Percentiles rank a stretch among this genome's conserved stretches.
These are phyloP conservation scores for Mycena capillaripes DNA, from an alignment of 768 basidiomycete species.

Conservation along the genomic window DNA sequence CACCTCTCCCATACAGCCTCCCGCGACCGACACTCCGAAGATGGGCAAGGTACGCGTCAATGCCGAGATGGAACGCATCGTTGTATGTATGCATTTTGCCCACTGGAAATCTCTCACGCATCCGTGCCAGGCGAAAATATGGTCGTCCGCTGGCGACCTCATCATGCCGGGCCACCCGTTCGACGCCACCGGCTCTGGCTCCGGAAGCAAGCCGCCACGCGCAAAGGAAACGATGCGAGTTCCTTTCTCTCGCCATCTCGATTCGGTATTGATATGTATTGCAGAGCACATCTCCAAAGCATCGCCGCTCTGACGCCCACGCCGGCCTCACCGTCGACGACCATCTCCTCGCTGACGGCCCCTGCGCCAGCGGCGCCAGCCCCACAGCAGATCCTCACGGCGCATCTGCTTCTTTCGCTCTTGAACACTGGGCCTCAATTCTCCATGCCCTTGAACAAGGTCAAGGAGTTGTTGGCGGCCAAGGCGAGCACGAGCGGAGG, in stretches of 20 bases:
- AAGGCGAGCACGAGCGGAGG: constrained; percentile 56
- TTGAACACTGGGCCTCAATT: constrained; percentile 66
- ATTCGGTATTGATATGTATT: constrained; percentile 10
- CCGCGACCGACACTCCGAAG: constrained; percentile 37
- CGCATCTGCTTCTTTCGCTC: constrained; percentile 73
- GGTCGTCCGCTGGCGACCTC: constrained; percentile 74
- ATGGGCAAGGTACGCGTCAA: constrained; percentile 65
- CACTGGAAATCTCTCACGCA: not conserved
- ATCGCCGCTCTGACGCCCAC: constrained; percentile 65
- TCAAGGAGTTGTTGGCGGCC: constrained; percentile 68
- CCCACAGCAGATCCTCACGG: constrained; percentile 79
- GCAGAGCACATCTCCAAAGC: constrained; percentile 70
- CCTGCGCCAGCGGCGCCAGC: constrained; percentile 56
- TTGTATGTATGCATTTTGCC: constrained; percentile 56
- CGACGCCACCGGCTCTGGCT: constrained; percentile 45
- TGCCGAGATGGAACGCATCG: constrained; percentile 73
- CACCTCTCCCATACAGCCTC: constrained; percentile 21
- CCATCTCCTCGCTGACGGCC: constrained; percentile 63
- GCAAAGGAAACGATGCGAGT: constrained; percentile 76
- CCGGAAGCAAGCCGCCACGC: constrained; percentile 57
- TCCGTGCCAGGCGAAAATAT: constrained; percentile 72
- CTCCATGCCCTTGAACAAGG: constrained; percentile 70
- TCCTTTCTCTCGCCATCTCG: constrained; percentile 18
- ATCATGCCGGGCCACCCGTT: constrained; percentile 69
- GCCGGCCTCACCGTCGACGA: constrained; percentile 69